These are phyloP conservation scores for Peltaster fructicola DNA, from an alignment of 2,329 filamentous ascomycete genomes.

Conservation along the genomic window DNA sequence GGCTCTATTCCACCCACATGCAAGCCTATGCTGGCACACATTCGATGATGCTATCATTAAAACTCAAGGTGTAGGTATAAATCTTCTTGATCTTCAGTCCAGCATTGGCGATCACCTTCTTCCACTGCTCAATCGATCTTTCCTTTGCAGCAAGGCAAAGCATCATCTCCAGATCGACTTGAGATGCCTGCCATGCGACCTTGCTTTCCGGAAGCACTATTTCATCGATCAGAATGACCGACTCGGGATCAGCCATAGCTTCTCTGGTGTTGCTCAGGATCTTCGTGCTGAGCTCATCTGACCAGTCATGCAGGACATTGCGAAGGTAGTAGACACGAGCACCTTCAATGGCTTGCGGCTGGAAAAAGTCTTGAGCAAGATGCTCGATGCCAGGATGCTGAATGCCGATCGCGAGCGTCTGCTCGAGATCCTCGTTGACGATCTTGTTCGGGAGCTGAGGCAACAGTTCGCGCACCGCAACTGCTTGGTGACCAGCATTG, in stretches of 20 bases:
- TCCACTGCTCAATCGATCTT: constrained; percentile 1
- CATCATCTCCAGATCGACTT: constrained; percentile 1
- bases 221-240: constrained; percentile 9
- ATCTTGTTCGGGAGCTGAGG: constrained; percentile 8
- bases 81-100: constrained; percentile 1
- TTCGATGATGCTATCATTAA: constrained; percentile 2
- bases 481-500: constrained; percentile 10
- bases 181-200: constrained; percentile 2
- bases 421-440: constrained; percentile 13
- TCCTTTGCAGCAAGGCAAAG: neutral
- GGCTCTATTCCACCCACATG: no score
- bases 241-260: constrained; percentile 5
- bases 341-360: constrained; percentile 14
- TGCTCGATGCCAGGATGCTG: constrained; percentile 6
- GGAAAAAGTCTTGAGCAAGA: constrained; percentile 18
- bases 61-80: constrained; percentile 1
- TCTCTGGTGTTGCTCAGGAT: constrained; percentile 9
- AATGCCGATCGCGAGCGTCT: constrained; percentile 5
- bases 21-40: no score
- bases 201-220: constrained; percentile 6
- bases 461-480: constrained; percentile 5
- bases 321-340: constrained; percentile 7
- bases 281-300: constrained; percentile 6
- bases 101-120: neutral
- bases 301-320: constrained; percentile 10